Evolutionary conservation across 83 land plant species (phyloP).

Genomic region (Isoetes engelmannii): DNA sequence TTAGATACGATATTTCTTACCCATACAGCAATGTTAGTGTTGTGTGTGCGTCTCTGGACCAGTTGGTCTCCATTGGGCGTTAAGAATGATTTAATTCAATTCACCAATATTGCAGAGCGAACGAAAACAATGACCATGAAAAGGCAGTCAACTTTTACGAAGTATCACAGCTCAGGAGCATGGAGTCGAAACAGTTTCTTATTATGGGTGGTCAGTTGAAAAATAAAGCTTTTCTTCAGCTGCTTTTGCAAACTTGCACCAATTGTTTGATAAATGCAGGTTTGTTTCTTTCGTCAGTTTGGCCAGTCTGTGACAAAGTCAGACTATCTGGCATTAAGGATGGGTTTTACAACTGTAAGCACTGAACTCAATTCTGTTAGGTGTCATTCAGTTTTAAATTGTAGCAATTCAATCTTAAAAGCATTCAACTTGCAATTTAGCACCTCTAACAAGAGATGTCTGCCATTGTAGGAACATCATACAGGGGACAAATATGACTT

Average conservation of each 20-base stretch:
- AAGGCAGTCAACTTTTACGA: slow-evolving; percentile 60
- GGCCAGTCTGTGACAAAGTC: slow-evolving; percentile 46
- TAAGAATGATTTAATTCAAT: too few relatives aligned
- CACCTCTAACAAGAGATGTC: too few relatives aligned
- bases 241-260: neutral
- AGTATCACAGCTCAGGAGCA: slow-evolving; percentile 65
- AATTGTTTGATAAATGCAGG: too few relatives aligned
- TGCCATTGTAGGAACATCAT: too few relatives aligned
- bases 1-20: slow-evolving; percentile 8
- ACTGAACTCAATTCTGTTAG: too few relatives aligned
- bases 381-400: neutral
- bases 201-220: slow-evolving; percentile 85
- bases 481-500: too few relatives aligned
- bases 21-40: neutral
- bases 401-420: neutral
- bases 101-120: too few relatives aligned
- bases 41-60: slow-evolving; percentile 13
- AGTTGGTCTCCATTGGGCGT: too few relatives aligned
- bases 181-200: slow-evolving; percentile 63
- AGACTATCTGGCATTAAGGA: slow-evolving; percentile 55
- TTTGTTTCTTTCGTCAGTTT: slow-evolving; percentile 64
- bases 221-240: too few relatives aligned
- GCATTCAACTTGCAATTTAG: slow-evolving; percentile 16
- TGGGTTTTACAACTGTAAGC: slow-evolving; percentile 59
- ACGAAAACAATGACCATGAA: slow-evolving; percentile 34